Evolutionary conservation across 106 monocot genomes (phyloP), one percentile per base, ranked within the genome.

Genomic region (Allium fistulosum): DNA sequence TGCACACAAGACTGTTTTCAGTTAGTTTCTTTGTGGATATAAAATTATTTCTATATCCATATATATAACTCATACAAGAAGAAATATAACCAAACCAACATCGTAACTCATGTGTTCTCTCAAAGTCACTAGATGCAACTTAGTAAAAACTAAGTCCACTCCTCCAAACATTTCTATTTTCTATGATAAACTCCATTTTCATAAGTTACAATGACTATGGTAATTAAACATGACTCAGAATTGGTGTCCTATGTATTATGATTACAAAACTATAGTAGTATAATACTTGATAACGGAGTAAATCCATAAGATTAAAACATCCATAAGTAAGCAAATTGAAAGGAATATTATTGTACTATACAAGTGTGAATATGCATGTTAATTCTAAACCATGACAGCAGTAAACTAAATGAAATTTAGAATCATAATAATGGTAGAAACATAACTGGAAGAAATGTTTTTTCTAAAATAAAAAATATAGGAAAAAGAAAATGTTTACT

Each of bases 1-100:
- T 71, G 71, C 71, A 77, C 47, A 64, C 57, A 68, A 47, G 11
- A 56, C 46, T 12, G 15, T 17, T 45, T 3, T 51, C 26, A 22
- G 53, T 67, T 67, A 67, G 67, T 9, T 67, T 49, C 4, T 17
- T 46, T 65, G 47, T 11, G 4, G 45, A 65, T n/a, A 27, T 17
- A 46, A 63, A 15, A 65, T 9, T 65, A 14, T 26, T 61, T 11
- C 26, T 28, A 61, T 7, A 26, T 61, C 28, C 60, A 61, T 26
- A 2, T 61, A 61, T 16, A 26, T 26, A 61, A 61, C 60, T 61
- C 60, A 61, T 28, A 61, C 1, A 28, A 61, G 28, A 7, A 61
- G 2, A 37, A 37, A 37, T 37, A 37, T 37, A 37, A 37, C 4
- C 37, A 37, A 37, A 37, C 37, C 37, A 37, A 37, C 37, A 1